Conservation (phyloP, 768 basidiomycete species). For the Tylopilus balloui region DNA sequence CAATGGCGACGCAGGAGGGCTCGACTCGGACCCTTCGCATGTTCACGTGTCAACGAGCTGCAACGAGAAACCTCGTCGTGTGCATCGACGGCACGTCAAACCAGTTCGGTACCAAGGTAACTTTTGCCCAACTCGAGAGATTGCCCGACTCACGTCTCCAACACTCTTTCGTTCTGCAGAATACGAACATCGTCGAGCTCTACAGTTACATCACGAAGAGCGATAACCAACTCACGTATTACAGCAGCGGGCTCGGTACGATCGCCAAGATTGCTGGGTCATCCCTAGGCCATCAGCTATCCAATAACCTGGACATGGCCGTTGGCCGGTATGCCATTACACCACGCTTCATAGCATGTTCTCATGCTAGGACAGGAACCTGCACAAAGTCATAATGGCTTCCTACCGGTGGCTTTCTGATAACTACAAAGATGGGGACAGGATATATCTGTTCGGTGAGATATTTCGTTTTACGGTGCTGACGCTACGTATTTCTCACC, state of each 20-base stretch:
- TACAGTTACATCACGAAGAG: constrained; percentile 35
- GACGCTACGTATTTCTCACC: not conserved
- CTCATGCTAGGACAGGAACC: constrained; percentile 26
- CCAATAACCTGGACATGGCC: constrained; percentile 32
- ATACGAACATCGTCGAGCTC: constrained; percentile 40
- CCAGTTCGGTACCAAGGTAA: constrained; percentile 34
- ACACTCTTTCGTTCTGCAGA: constrained; percentile 20
- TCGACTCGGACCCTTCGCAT: not conserved
- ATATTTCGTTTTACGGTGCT: not conserved
- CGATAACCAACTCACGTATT: constrained; percentile 36
- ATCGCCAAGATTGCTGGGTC: constrained; percentile 24
- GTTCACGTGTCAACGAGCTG: constrained; percentile 1
- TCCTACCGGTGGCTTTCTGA: constrained; percentile 42
- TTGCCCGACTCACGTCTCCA: not conserved
- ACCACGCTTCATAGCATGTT: not conserved
- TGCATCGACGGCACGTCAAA: constrained; percentile 42
- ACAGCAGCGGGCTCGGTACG: constrained; percentile 40
- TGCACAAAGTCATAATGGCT: constrained; percentile 31
- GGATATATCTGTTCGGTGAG: constrained; percentile 40
- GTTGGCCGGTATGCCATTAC: constrained; percentile 33
- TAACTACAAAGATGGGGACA: constrained; percentile 35
- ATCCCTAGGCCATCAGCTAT: constrained; percentile 20
- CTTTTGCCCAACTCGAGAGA: not conserved
- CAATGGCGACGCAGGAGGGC: constrained; percentile 6
- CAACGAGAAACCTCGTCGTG: constrained; percentile 25